Evolutionary conservation across 2,329 filamentous ascomycete species (phyloP).

Genomic region (Atkinsonella hypoxylon): DNA sequence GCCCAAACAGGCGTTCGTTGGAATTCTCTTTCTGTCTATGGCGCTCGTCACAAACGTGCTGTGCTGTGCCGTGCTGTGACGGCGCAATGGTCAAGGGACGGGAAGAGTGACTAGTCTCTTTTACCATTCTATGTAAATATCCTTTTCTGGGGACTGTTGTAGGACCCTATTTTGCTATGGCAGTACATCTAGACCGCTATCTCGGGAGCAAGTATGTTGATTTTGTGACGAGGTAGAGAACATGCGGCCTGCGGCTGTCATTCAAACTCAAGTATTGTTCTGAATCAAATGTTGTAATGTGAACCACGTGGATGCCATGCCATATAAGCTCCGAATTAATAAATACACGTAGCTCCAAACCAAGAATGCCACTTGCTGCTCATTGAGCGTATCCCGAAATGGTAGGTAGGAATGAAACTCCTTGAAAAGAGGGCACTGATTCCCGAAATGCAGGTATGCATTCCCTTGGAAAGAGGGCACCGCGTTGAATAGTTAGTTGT

Average conservation of each 20-base stretch:
- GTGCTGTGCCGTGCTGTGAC: background rate
- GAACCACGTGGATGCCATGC: background rate
- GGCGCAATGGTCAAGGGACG: background rate
- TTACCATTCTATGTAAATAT: slow-evolving; percentile 4
- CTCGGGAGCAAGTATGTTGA: background rate
- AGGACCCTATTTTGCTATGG: background rate
- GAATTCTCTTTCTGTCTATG: background rate
- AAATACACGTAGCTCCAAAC: no score
- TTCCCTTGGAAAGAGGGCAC: no score
- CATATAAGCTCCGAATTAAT: no score
- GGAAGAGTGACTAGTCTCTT: background rate
- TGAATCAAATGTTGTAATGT: background rate
- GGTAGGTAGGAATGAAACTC: no score
- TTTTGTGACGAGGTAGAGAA: background rate
- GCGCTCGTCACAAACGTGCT: no score
- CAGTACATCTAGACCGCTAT: background rate
- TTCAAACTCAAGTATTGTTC: no score
- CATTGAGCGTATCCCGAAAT: no score
- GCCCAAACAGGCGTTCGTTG: background rate
- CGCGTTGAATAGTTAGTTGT: background rate
- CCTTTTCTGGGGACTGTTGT: background rate
- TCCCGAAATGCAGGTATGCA: no score
- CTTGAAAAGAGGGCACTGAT: no score
- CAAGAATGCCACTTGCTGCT: no score
- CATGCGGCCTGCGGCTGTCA: background rate